These are phyloP conservation scores for Trifolium subterraneum DNA, from an alignment of 306 rosid species.

Conservation along the genomic window DNA sequence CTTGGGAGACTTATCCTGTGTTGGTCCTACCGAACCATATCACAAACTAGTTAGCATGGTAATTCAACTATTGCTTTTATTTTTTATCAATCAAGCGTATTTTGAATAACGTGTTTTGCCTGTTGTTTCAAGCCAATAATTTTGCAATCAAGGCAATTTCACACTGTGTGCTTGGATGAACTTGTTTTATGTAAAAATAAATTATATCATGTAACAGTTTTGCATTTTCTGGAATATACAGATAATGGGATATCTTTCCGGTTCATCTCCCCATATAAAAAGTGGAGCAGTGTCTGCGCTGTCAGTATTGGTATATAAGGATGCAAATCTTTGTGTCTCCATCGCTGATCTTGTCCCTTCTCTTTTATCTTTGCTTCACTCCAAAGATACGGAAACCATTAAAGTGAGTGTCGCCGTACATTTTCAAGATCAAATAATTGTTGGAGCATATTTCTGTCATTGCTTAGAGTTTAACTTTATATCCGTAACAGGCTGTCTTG, in stretches of 20 bases:
- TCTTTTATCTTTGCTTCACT: conserved; percentile 75
- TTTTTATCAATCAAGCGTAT: conserved; percentile 1
- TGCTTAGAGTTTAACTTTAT: conserved; percentile 42
- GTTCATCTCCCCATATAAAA: conserved; percentile 87
- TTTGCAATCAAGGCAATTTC: conserved; percentile 19
- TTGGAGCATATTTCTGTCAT: conserved; percentile 33
- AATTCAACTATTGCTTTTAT: conserved; percentile 43
- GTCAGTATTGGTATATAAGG: conserved; percentile 79
- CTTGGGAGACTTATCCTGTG: conserved; percentile 56
- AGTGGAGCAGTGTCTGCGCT: conserved; percentile 96
- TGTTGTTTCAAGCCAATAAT: conserved; percentile 21
- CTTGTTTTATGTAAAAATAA: conserved; percentile 7
- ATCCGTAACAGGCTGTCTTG: conserved; percentile 81
- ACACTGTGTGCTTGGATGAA: conserved; percentile 5
- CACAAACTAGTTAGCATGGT: conserved; percentile 86
- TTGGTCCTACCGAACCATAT: conserved; percentile 59
- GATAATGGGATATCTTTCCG: conserved; percentile 92
- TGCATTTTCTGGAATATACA: conserved; percentile 47
- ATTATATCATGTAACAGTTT: conserved; percentile 23
- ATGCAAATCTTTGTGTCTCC: conserved; percentile 62
- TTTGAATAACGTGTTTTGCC: background rate
- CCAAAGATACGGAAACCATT: conserved; percentile 77
- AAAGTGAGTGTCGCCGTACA: conserved; percentile 61
- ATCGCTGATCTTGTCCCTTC: conserved; percentile 78
- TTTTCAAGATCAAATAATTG: conserved; percentile 27